Evolutionary conservation across 805 yeast species (phyloP).

Genomic region (Saccharomycopsis microspora): DNA sequence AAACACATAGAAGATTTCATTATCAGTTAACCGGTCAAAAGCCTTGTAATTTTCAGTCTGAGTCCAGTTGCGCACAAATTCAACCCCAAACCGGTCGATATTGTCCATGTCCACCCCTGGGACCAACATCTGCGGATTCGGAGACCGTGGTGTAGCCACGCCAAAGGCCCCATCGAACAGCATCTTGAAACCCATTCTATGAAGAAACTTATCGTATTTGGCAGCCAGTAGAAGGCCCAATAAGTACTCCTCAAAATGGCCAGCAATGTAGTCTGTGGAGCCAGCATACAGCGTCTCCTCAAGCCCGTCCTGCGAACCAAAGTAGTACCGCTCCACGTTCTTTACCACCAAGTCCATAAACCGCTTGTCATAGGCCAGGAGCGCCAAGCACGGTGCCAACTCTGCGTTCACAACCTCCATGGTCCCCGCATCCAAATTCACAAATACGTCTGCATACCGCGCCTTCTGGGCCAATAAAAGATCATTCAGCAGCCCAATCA

Average conservation of each 20-base stretch:
- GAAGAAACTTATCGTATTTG: constrained; percentile 53
- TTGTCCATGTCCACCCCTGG: constrained; percentile 25
- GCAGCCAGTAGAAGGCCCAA: constrained; percentile 63
- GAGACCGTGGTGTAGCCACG: constrained; percentile 15
- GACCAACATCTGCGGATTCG: constrained; percentile 8
- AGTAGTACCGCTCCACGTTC: constrained; percentile 28
- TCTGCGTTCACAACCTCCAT: constrained; percentile 35
- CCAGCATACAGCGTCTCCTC: constrained; percentile 39
- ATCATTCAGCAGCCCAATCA: constrained; percentile 84
- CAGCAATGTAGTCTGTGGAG: constrained; percentile 79
- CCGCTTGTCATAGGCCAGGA: constrained; percentile 54
- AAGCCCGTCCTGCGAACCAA: constrained; percentile 20
- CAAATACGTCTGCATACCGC: constrained; percentile 55
- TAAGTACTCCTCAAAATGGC: constrained; percentile 84
- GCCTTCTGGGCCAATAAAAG: constrained; percentile 55
- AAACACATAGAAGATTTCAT: constrained; percentile 54
- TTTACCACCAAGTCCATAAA: constrained; percentile 53
- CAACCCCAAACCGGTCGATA: constrained; percentile 29
- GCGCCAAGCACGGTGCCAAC: constrained; percentile 32
- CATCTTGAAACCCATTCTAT: constrained; percentile 27
- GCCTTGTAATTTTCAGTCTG: constrained; percentile 41
- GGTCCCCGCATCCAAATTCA: constrained; percentile 47
- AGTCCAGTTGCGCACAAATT: constrained; percentile 44
- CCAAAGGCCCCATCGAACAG: constrained; percentile 21
- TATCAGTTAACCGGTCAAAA: constrained; percentile 50